Percentiles rank a stretch among this genome's conserved stretches.
phyloP scores from a whole-genome alignment of 1,284 basidiomycete species.

The Meira miltonrushii region DNA sequence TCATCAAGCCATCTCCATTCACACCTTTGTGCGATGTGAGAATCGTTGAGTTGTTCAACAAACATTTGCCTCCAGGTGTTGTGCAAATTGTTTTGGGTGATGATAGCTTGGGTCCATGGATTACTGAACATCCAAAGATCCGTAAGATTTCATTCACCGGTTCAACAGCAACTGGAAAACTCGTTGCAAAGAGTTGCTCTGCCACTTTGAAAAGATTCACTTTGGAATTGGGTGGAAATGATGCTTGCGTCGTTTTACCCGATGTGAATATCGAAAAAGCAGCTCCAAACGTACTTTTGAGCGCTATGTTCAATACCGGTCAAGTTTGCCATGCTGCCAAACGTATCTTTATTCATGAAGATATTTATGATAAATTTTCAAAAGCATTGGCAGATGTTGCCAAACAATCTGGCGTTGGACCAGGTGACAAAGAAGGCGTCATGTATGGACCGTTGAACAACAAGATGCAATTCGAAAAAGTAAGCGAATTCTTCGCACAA shows the following conservation, averaged over 20 bases:
- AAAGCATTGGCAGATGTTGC: conserved; percentile 12
- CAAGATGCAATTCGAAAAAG: conserved; percentile 33
- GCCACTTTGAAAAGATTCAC: conserved; percentile 32
- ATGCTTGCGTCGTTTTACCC: conserved; percentile 21
- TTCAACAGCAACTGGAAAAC: conserved; percentile 22
- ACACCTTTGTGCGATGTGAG: conserved; percentile 28
- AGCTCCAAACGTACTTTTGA: conserved; percentile 17
- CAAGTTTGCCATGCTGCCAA: conserved; percentile 28
- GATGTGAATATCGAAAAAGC: conserved; percentile 17
- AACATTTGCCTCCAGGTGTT: conserved; percentile 28
- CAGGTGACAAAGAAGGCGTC: conserved; percentile 20
- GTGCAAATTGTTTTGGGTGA: conserved; percentile 28
- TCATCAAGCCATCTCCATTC: conserved; percentile 35
- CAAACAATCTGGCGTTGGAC: conserved; percentile 22
- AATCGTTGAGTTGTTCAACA: conserved; percentile 26
- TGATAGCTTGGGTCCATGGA: conserved; percentile 20
- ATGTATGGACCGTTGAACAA: conserved; percentile 28
- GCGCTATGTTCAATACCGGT: conserved; percentile 24
- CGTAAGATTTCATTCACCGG: conserved; percentile 33
- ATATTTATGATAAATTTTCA: conserved; percentile 32
- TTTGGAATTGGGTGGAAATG: conserved; percentile 33
- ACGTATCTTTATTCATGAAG: conserved; percentile 32
- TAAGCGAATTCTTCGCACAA: conserved; percentile 28
- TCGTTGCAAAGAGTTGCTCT: conserved; percentile 24
- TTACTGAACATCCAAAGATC: conserved; percentile 28